Base-by-base conservation (phyloP, 805 yeast species). In the Suhomyces emberorum region DNA sequence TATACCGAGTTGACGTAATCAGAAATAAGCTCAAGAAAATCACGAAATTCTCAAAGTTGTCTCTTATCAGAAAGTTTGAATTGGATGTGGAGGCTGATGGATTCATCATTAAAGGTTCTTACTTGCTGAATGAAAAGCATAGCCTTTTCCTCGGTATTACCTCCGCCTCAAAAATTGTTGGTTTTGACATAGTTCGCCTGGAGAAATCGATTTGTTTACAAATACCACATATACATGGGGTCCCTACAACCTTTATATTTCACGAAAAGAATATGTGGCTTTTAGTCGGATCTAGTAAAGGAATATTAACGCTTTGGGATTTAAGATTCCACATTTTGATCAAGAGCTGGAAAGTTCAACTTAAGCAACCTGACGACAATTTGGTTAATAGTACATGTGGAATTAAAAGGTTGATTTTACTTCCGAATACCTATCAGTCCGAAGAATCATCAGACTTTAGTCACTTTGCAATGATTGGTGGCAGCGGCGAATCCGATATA, bases 301-400 rank as follows among this genome's bases (percentile, higher is more conserved):
- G 97, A 1, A 63, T 81, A 1, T 53, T 93, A 20, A 80, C 79
- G 44, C 59, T 91, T 11, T 88, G 96, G 95, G 96, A 88, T 55
- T 46, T 85, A 23, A 65, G 95, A 36, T 86, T 88, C 54, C 69
- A 69, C 23, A 40, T 83, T 0, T 62, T 74, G 28, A 62, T 87
- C 23, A 79, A 74, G 42, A 65, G 81, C 1, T 83, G 88, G 79
- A 72, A 73, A 7, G 70, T 87, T 30, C 34, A 34, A 6, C 22
- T 24, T 18, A 30, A 34, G 15, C 35, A 35, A 5, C 22, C 38
- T 11, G 34, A 30, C 16, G 27, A 63, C 66, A 10, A 17, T 19
- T 21, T 18, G 1, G 14, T 30, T n/a, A 21, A 16, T 3, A 29
- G n/a, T 7, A 21, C 31, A 3, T 36, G 23, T 12, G 28, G 20